These are phyloP conservation scores for Trametes cubensis DNA, from an alignment of 768 basidiomycete genomes.

Conservation along the genomic window DNA sequence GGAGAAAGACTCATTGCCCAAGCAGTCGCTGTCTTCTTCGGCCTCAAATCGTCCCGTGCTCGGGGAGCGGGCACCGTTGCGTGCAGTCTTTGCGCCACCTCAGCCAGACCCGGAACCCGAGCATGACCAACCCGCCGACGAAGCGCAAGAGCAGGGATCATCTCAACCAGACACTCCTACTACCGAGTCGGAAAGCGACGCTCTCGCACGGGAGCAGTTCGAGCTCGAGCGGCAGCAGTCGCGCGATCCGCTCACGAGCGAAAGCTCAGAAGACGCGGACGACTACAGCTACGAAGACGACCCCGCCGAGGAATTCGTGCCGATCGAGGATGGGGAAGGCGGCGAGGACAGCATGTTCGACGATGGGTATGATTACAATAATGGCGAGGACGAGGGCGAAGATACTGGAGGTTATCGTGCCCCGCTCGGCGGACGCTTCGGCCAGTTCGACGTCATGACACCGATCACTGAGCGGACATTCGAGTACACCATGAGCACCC, in stretches of 20 bases:
- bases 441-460: constrained; percentile 91
- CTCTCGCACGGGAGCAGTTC: constrained; percentile 9
- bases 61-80: constrained; percentile 28
- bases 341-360: constrained; percentile 21
- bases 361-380: background rate
- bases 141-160: constrained; percentile 15
- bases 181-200: constrained; percentile 17
- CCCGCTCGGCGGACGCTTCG: constrained; percentile 76
- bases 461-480: constrained; percentile 95
- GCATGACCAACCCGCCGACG: constrained; percentile 7
- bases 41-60: constrained; percentile 15
- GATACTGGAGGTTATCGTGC: constrained; percentile 34
- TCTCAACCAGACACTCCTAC: constrained; percentile 11
- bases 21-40: constrained; percentile 7
- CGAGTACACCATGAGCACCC: constrained; percentile 75
- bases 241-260: constrained; percentile 21
- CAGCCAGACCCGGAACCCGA: constrained; percentile 23
- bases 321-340: background rate
- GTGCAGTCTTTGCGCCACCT: constrained; percentile 22
- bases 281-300: constrained; percentile 20
- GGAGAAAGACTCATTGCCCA: constrained; percentile 24
- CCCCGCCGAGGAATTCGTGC: background rate
- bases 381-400: constrained; percentile 27
- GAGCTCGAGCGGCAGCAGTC: constrained; percentile 11
- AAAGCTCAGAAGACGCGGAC: constrained; percentile 29